phyloP scores from a whole-genome alignment of 2,329 filamentous ascomycete species.

The Parascedosporium putredinis region DNA sequence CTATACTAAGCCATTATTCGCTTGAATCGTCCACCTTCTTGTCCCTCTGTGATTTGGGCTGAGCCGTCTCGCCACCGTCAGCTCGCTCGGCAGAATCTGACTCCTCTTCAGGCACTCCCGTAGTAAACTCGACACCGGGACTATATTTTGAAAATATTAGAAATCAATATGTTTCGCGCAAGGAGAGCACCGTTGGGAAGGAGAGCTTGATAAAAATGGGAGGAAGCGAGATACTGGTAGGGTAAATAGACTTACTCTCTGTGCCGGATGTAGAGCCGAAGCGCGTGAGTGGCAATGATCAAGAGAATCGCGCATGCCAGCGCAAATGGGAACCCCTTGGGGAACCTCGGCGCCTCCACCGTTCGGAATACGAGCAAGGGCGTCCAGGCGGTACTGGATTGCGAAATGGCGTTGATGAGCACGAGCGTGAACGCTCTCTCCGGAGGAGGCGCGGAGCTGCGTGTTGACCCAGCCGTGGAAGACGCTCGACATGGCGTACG shows the following conservation, averaged over 20 bases:
- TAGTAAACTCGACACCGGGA: not conserved
- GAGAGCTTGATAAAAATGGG: too few relatives aligned
- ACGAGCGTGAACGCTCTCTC: constrained; percentile 39
- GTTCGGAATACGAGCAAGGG: constrained; percentile 39
- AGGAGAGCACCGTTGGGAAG: too few relatives aligned
- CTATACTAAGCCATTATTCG: not conserved
- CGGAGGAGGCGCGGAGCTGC: constrained; percentile 31
- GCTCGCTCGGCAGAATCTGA: not conserved
- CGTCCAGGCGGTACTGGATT: constrained; percentile 47
- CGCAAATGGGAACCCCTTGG: constrained; percentile 5
- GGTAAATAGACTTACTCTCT: constrained; percentile 4
- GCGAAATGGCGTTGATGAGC: constrained; percentile 40
- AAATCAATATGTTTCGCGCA: not conserved
- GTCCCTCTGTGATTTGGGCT: not conserved
- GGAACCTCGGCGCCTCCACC: constrained; percentile 28
- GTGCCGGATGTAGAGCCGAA: constrained; percentile 2
- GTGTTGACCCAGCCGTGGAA: constrained; percentile 47
- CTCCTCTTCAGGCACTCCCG: not conserved
- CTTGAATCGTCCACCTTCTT: not conserved
- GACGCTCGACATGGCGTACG: constrained; percentile 41
- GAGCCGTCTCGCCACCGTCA: not conserved
- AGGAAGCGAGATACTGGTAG: too few relatives aligned
- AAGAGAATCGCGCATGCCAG: constrained; percentile 1
- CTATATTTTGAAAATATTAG: not conserved
- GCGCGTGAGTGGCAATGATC: constrained; percentile 4